Percentiles rank a stretch among this genome's conserved stretches.
phyloP scores from a whole-genome alignment of 345 rosid species.

The Salix arbutifolia region DNA sequence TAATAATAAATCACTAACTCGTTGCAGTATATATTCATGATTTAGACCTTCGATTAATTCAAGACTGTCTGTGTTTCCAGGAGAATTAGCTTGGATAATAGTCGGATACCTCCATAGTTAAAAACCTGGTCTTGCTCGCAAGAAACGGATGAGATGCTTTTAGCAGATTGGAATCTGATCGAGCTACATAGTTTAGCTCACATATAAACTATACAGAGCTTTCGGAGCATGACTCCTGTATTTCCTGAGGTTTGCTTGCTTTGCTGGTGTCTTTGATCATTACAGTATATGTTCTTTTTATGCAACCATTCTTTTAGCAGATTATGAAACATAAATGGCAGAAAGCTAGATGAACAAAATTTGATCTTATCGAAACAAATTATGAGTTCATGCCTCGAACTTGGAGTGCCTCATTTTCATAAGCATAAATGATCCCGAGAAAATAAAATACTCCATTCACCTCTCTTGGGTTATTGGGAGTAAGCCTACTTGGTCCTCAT shows the following conservation, averaged over 20 bases:
- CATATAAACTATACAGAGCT: not conserved
- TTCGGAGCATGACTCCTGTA: slow-evolving; percentile 9
- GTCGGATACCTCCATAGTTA: not conserved
- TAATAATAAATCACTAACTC: not conserved
- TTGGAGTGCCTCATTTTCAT: slow-evolving; percentile 11
- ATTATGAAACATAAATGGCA: not conserved
- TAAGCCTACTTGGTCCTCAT: not conserved
- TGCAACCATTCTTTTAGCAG: not conserved
- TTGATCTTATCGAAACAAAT: not conserved
- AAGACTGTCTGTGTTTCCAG: not conserved
- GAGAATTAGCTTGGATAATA: not conserved
- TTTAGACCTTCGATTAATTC: not conserved
- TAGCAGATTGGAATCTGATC: not conserved
- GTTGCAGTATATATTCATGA: not conserved
- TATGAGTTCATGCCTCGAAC: not conserved
- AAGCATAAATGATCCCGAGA: slow-evolving; percentile 14
- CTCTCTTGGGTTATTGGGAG: not conserved
- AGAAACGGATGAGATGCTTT: not conserved
- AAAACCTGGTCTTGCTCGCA: not conserved
- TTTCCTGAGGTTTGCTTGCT: slow-evolving; percentile 14
- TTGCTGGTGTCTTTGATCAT: not conserved
- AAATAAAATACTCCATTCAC: slow-evolving; percentile 1
- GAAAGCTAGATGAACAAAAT: not conserved
- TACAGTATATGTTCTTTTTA: not conserved
- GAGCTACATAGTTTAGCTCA: not conserved